Conservation (phyloP, 306 rosid species). For the Lathyrus aphaca region DNA sequence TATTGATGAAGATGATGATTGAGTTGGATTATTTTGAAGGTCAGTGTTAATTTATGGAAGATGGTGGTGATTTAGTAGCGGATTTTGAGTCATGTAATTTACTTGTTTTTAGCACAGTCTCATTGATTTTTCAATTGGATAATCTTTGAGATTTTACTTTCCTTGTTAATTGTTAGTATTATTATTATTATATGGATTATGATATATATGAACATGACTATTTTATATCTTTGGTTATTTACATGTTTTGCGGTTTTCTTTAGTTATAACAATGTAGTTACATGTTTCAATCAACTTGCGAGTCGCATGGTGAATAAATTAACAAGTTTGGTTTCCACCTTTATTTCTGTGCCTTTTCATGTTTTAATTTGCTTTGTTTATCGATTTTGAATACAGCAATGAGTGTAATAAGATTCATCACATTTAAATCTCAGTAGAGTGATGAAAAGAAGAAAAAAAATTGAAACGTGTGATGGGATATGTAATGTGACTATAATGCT, state of each 20-base stretch:
- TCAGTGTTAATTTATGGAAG: conserved; percentile 46
- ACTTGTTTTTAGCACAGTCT: conserved; percentile 25
- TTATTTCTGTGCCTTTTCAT: conserved; percentile 31
- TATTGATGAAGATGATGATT: background rate
- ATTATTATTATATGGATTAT: conserved; percentile 20
- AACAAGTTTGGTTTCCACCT: background rate
- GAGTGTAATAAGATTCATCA: background rate
- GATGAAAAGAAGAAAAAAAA: background rate
- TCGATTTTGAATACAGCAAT: background rate
- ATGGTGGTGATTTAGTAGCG: conserved; percentile 29
- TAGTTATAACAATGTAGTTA: conserved; percentile 17
- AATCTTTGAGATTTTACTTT: conserved; percentile 25
- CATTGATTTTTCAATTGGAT: conserved; percentile 40
- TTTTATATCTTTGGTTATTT: conserved; percentile 11
- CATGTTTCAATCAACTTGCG: conserved; percentile 33
- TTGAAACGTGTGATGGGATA: background rate
- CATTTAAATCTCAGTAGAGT: background rate
- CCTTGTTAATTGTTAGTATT: conserved; percentile 27
- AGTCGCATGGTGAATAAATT: background rate
- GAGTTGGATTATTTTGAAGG: conserved; percentile 45
- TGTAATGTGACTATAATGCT: background rate
- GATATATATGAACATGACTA: background rate
- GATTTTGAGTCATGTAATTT: conserved; percentile 17
- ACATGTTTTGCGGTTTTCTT: conserved; percentile 43
- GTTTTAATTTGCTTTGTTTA: background rate